A percentile compares a stretch with the other conserved stretches of the same genome.
phyloP scores from a whole-genome alignment of 2,329 filamentous ascomycete genomes.

The Beauveria asiatica region DNA sequence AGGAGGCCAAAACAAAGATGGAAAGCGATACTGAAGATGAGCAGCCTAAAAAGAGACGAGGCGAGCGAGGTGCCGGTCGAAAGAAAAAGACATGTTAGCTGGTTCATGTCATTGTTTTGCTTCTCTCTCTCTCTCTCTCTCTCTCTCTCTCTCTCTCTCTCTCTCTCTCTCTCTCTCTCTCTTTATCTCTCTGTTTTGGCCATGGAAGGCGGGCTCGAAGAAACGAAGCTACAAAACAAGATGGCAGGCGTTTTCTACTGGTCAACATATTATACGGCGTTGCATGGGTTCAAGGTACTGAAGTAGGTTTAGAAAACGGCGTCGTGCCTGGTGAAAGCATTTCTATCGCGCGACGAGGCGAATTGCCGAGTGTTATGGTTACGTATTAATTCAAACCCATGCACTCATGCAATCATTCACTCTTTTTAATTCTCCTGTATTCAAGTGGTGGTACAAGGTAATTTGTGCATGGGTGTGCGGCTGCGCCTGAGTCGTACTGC shows the following conservation, averaged over 20 bases:
- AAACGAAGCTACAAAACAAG: not conserved
- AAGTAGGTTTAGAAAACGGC: not conserved
- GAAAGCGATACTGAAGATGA: conserved; percentile 42
- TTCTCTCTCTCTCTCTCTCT: not conserved
- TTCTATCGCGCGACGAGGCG: not conserved
- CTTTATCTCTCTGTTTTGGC: not conserved
- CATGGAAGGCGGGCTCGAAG: not conserved
- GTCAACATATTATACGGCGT: not conserved
- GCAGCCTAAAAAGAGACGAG: conserved; percentile 39
- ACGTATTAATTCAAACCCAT: not conserved
- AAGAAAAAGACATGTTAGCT: conserved; percentile 32
- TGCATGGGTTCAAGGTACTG: not conserved
- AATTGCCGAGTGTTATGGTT: not conserved
- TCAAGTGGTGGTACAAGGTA: not conserved
- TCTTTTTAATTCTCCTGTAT: not conserved
- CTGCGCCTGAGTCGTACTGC: not conserved
- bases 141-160: not conserved
- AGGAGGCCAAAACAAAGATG: conserved; percentile 38
- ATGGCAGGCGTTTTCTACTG: not conserved
- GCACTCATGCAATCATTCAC: not conserved
- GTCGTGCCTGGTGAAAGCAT: not conserved
- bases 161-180: not conserved
- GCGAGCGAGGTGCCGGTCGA: conserved; percentile 20
- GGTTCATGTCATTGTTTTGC: not conserved
- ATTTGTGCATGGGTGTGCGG: not conserved